These are phyloP conservation scores for Salvia splendens DNA, from an alignment of 257 asterid genomes.

Conservation along the genomic window DNA sequence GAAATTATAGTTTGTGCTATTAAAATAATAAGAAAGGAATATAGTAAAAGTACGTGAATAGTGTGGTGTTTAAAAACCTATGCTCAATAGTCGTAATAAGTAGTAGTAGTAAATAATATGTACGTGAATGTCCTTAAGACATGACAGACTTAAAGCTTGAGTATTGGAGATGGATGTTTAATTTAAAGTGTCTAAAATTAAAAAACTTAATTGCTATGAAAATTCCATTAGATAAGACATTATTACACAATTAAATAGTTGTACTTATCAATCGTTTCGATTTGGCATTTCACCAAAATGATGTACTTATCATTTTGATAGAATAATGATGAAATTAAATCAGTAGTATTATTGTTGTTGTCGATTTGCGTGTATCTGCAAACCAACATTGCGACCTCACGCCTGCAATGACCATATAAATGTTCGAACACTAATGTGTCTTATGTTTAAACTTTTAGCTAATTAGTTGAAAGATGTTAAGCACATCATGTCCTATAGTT, in stretches of 20 bases:
- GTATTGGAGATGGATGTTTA: not conserved
- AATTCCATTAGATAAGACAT: conserved; percentile 21
- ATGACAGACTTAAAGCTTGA: not conserved
- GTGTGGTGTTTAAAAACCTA: too few relatives aligned
- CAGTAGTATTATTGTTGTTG: not conserved
- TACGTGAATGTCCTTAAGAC: too few relatives aligned
- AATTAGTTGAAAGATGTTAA: not conserved
- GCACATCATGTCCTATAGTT: not conserved
- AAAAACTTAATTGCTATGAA: conserved; percentile 1
- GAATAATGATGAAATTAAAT: not conserved
- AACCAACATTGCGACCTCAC: conserved; percentile 11
- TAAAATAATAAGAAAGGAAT: too few relatives aligned
- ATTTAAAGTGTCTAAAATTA: not conserved
- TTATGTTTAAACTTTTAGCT: conserved; percentile 10
- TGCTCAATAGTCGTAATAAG: too few relatives aligned
- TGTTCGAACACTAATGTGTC: not conserved
- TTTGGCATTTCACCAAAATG: conserved; percentile 27
- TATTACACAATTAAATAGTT: conserved; percentile 1
- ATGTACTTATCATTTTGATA: conserved; percentile 18
- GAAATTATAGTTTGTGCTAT: too few relatives aligned
- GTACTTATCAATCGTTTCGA: not conserved
- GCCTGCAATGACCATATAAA: conserved; percentile 25
- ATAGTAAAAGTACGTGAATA: too few relatives aligned
- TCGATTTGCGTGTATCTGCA: not conserved
- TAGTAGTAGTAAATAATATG: too few relatives aligned